Conservation (phyloP, 345 rosid genomes). For the Moringa oleifera region DNA sequence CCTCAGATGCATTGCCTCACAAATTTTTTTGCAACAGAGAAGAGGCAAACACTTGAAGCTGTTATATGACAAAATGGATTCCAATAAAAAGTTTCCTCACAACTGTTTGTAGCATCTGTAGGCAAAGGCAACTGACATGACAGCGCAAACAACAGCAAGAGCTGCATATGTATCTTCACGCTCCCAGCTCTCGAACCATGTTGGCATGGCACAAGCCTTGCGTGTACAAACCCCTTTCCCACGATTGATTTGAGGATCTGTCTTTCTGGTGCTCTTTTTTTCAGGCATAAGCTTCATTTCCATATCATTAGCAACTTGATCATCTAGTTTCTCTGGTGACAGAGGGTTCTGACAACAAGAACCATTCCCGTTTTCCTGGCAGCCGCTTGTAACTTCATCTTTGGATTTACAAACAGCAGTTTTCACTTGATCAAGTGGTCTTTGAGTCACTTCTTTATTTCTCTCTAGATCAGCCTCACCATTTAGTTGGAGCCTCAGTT, state of each 20-base stretch:
- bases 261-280: constrained; percentile 38
- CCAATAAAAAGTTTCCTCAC: constrained; percentile 19
- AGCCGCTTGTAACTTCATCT: constrained; percentile 45
- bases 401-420: constrained; percentile 23
- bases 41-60: no score
- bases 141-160: constrained; percentile 73
- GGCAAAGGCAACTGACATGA: constrained; percentile 70
- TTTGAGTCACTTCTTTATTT: constrained; percentile 24
- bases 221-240: constrained; percentile 30
- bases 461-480: constrained; percentile 23
- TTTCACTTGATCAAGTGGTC: constrained; percentile 20
- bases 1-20: background rate
- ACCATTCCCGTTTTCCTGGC: constrained; percentile 53
- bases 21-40: no score
- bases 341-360: constrained; percentile 43
- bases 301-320: constrained; percentile 16
- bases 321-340: constrained; percentile 21
- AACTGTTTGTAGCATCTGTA: constrained; percentile 62
- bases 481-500: constrained; percentile 45
- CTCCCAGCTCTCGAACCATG: constrained; percentile 85
- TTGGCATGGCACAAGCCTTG: constrained; percentile 50
- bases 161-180: constrained; percentile 81
- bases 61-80: background rate
- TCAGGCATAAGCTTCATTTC: constrained; percentile 28
- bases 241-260: constrained; percentile 25